These are phyloP conservation scores for Pseudopyrenochaeta lycopersici DNA, from an alignment of 2,329 filamentous ascomycete species.

Conservation along the genomic window DNA sequence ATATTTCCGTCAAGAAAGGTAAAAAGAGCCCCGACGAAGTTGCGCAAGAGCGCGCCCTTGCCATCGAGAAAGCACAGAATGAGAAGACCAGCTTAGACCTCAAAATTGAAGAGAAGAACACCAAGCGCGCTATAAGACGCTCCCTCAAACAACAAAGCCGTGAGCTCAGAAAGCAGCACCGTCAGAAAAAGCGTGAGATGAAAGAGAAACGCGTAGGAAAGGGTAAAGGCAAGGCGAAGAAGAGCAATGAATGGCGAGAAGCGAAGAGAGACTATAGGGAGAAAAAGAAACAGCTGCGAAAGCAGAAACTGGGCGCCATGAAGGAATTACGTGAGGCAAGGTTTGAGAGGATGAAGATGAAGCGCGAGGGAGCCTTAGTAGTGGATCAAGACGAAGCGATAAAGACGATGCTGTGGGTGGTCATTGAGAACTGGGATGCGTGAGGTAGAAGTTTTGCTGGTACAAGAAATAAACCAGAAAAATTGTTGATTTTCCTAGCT, in stretches of 20 bases:
- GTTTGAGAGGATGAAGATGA: slow-evolving; percentile 14
- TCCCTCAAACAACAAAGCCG: slow-evolving; percentile 5
- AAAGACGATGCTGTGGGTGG: slow-evolving; percentile 38
- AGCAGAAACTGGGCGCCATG: slow-evolving; percentile 17
- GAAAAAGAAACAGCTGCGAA: slow-evolving; percentile 29
- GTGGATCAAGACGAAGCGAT: slow-evolving; percentile 1
- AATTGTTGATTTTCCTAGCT: no score
- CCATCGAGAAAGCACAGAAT: slow-evolving; percentile 31
- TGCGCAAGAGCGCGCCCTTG: slow-evolving; percentile 30
- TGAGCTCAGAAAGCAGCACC: slow-evolving; percentile 19
- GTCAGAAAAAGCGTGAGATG: slow-evolving; percentile 27
- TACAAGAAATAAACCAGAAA: no score
- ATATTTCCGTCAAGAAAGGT: slow-evolving; percentile 27
- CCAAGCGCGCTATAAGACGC: slow-evolving; percentile 20
- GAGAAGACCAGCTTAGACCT: slow-evolving; percentile 28
- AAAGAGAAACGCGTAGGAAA: slow-evolving; percentile 21
- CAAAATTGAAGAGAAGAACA: slow-evolving; percentile 24
- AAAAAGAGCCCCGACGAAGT: slow-evolving; percentile 33
- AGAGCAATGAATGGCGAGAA: slow-evolving; percentile 30
- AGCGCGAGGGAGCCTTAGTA: slow-evolving; percentile 7
- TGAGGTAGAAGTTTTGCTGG: not conserved
- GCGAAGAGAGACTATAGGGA: slow-evolving; percentile 31
- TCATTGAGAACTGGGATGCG: slow-evolving; percentile 38
- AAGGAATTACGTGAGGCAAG: slow-evolving; percentile 27
- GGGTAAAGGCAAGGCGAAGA: slow-evolving; percentile 31